These are phyloP conservation scores for Globomyces sp. DNA, from an alignment of 371 early-diverging fungal genomes.

Conservation along the genomic window DNA sequence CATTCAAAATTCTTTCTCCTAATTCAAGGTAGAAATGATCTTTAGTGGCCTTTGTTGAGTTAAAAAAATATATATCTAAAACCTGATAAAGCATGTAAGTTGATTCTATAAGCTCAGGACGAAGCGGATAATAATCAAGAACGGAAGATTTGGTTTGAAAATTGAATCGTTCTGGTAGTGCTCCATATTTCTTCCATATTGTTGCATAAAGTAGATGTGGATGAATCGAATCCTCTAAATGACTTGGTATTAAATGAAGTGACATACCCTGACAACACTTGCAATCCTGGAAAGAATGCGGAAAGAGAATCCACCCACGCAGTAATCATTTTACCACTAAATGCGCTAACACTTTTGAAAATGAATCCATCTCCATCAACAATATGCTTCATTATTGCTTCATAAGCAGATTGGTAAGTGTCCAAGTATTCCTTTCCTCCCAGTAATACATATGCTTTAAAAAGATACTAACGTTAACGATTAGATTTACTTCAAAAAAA, in stretches of 20 bases:
- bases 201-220: constrained; percentile 79
- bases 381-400: constrained; percentile 61
- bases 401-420: constrained; percentile 81
- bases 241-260: constrained; percentile 22
- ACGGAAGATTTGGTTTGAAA: constrained; percentile 58
- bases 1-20: constrained; percentile 80
- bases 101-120: constrained; percentile 94
- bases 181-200: constrained; percentile 80
- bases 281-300: constrained; percentile 91
- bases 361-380: constrained; percentile 73
- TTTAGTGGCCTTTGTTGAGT: constrained; percentile 66
- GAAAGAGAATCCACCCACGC: constrained; percentile 88
- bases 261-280: constrained; percentile 81
- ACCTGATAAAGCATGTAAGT: constrained; percentile 86
- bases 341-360: constrained; percentile 84
- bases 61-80: constrained; percentile 1
- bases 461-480: constrained; percentile 53
- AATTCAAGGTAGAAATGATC: constrained; percentile 89
- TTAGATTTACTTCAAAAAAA: constrained; percentile 63
- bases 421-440: constrained; percentile 72
- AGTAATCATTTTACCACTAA: constrained; percentile 60
- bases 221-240: constrained; percentile 60
- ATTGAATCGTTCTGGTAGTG: constrained; percentile 86
- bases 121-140: constrained; percentile 72
- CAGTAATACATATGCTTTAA: constrained; percentile 87